Evolutionary conservation across 176 grass and related monocot species (phyloP), one percentile per base, ranked within the genome.

Genomic region (Oryza longistaminata): DNA sequence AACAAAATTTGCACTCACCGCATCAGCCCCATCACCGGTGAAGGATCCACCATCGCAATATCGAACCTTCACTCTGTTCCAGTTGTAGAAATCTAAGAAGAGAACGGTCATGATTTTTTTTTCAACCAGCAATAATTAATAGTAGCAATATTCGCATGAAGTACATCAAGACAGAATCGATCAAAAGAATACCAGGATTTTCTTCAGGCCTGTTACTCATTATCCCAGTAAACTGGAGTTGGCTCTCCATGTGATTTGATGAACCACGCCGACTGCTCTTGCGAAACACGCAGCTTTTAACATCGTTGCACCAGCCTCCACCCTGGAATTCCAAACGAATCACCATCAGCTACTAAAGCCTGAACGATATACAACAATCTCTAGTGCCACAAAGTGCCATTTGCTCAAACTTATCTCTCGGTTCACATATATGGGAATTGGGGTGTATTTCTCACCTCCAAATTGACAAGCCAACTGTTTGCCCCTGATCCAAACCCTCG

Each of bases 11-110:
- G 80, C 79, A 91, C 91, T 64, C 84, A 99, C 97, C 90, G 76
- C 64, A 60, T 96, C 80, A 72, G 91, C 90, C 44, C 88, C 66
- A 42, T 99, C 97, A 62, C 93, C 97, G 8, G 86, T 94, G 66
- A 99, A 96, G 11, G 91, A 99, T 92, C 77, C 91, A 26, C 97
- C 97, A 26, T 99, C 97, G 33, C 97, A 99, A 70, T 99, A 99
- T 19, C 97, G 90, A 80, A 99, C 85, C 73, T 96, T 99, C 50
- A 94, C 97, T 90, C 93, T 92, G 43, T 99, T 99, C 97, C 97
- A 99, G 84, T 92, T 99, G 76, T 96, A 96, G 85, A 99, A 99
- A 72, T 99, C 97, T 99, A 73, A 68, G 15, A 78, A 74, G 6
- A 24, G 6, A 79, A 70, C 60, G 50, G 79, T 58, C 65, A 80